Percentiles rank a stretch among this genome's conserved stretches.
These are phyloP conservation scores for Skeletonema marinoi DNA, from an alignment of 108 stramenopile species.

Conservation along the genomic window DNA sequence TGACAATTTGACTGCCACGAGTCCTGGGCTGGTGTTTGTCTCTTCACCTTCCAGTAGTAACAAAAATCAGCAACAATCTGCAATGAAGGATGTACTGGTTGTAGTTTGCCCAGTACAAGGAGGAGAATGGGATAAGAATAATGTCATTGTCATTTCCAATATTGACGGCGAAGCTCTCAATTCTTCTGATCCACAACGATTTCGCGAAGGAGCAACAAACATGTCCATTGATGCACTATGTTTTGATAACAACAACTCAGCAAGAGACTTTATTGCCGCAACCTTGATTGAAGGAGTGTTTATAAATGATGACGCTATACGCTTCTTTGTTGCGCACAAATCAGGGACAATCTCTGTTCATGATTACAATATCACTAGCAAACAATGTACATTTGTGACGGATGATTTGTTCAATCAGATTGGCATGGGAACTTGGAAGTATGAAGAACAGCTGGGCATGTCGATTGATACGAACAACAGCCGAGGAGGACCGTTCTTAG, in stretches of 20 bases:
- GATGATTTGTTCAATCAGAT: slow-evolving; percentile 17
- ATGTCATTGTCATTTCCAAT: slow-evolving; percentile 65
- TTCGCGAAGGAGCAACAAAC: slow-evolving; percentile 48
- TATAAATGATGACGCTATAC: slow-evolving; percentile 27
- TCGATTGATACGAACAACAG: slow-evolving; percentile 4
- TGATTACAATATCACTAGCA: slow-evolving; percentile 46
- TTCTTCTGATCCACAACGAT: slow-evolving; percentile 33
- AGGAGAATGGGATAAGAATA: slow-evolving; percentile 7
- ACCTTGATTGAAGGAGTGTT: slow-evolving; percentile 14
- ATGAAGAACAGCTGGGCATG: slow-evolving; percentile 12
- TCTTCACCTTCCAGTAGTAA: slow-evolving; percentile 1
- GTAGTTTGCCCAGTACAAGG: slow-evolving; percentile 34
- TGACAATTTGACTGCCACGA: background rate
- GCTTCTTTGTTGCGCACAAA: slow-evolving; percentile 44
- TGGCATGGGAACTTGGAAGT: slow-evolving; percentile 3
- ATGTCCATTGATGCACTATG: slow-evolving; percentile 60
- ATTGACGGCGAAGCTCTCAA: slow-evolving; percentile 70
- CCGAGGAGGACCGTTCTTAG: slow-evolving; percentile 33
- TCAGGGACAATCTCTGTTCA: slow-evolving; percentile 34
- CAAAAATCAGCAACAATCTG: slow-evolving; percentile 15
- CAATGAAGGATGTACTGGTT: slow-evolving; percentile 43
- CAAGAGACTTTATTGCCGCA: background rate
- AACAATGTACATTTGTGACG: slow-evolving; percentile 29
- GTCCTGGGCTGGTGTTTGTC: slow-evolving; percentile 3
- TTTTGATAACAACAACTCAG: background rate